Percentiles rank a stretch among this genome's conserved stretches.
phyloP scores from a whole-genome alignment of 1,284 basidiomycete genomes.

The Psilocybe mexicana region DNA sequence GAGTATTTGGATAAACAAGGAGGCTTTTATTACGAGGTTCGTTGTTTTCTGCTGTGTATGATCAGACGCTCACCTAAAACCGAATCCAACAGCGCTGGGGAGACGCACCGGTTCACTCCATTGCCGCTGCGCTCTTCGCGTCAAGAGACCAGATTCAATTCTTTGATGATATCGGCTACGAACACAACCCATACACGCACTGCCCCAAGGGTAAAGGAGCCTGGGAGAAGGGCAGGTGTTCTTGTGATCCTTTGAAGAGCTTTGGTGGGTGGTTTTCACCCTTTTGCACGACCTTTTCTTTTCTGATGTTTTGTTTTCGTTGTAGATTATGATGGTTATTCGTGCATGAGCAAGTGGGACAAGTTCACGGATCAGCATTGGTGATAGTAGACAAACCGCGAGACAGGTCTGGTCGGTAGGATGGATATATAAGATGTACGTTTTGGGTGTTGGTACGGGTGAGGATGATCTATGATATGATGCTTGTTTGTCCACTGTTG shows the following conservation, averaged over 20 bases:
- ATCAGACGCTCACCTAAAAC: too few species aligned
- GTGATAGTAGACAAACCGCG: not conserved
- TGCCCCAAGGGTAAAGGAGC: conserved; percentile 46
- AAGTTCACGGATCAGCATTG: conserved; percentile 22
- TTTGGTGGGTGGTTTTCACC: conserved; percentile 41
- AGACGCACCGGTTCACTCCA: conserved; percentile 81
- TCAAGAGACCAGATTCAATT: conserved; percentile 67
- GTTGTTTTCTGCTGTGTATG: conserved; percentile 10
- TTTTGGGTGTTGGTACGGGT: too few species aligned
- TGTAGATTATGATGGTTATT: conserved; percentile 51
- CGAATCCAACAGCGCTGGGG: conserved; percentile 57
- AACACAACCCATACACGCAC: conserved; percentile 47
- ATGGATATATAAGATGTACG: too few species aligned
- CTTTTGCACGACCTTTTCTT: not conserved
- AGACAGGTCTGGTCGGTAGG: too few species aligned
- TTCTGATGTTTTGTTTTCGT: not conserved
- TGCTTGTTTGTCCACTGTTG: too few species aligned
- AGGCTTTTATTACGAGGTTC: conserved; percentile 78
- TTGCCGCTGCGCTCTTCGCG: conserved; percentile 68
- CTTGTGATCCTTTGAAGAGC: conserved; percentile 40
- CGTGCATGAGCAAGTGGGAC: conserved; percentile 52
- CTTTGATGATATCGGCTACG: conserved; percentile 64
- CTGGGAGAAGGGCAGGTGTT: conserved; percentile 47
- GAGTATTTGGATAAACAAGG: conserved; percentile 70
- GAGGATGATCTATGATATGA: too few species aligned